Evolutionary conservation across 257 asterid species (phyloP).

Genomic region (Primulina eburnea): DNA sequence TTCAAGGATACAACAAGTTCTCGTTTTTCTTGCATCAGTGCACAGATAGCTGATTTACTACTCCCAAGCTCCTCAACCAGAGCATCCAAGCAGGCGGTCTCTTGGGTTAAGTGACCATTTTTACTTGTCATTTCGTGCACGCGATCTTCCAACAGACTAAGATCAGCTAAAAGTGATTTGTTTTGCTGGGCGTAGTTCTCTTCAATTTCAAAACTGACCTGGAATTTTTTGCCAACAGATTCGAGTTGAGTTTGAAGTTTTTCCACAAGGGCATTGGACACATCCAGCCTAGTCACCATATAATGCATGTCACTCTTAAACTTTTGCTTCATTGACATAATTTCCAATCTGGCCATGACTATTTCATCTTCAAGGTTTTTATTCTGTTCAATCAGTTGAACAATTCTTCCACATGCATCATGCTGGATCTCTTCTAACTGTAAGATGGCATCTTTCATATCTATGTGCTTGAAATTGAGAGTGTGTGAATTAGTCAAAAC

Average conservation of each 20-base stretch:
- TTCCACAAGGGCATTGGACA: constrained; percentile 64
- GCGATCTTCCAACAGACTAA: constrained; percentile 56
- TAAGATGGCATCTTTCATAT: constrained; percentile 44
- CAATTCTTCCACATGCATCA: constrained; percentile 37
- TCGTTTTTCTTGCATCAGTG: constrained; percentile 53
- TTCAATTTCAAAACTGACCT: constrained; percentile 53
- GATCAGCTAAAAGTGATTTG: constrained; percentile 58
- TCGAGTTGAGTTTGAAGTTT: constrained; percentile 73
- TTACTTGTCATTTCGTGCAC: constrained; percentile 55
- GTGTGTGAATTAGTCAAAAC: constrained; percentile 30
- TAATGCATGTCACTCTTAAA: constrained; percentile 48
- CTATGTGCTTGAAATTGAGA: constrained; percentile 32
- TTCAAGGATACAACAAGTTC: constrained; percentile 43
- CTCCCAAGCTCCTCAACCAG: constrained; percentile 56
- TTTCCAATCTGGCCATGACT: constrained; percentile 56
- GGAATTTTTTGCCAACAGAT: constrained; percentile 54
- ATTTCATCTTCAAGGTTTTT: constrained; percentile 53
- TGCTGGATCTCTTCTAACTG: constrained; percentile 67
- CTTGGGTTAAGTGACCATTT: constrained; percentile 51
- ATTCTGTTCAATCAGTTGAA: constrained; percentile 64
- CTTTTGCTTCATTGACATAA: constrained; percentile 53
- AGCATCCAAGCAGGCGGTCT: constrained; percentile 45
- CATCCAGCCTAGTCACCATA: constrained; percentile 46
- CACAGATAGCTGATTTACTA: constrained; percentile 40
- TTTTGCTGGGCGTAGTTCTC: constrained; percentile 47